Evolutionary conservation across 768 basidiomycete genomes (phyloP), one percentile per base, ranked within the genome.

Genomic region (Sistotremastrum suecicum): DNA sequence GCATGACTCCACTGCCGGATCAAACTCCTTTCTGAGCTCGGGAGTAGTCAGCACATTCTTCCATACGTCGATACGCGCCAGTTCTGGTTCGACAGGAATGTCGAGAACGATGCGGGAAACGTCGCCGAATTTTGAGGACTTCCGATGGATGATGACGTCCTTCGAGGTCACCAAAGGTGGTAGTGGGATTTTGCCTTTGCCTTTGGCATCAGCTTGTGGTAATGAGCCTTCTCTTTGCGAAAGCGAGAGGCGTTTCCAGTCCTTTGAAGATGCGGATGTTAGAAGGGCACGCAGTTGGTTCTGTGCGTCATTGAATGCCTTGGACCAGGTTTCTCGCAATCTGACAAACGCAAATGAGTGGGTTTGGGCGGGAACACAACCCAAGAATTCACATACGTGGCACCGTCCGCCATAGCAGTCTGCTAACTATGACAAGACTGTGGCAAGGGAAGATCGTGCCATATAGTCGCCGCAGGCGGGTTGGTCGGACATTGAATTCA

Each of bases 21-120:
- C 94, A 92, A 90, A 89, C 56, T 88, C 82, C 58, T 83, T 78
- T 50, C 89, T 67, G 28, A 92, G 69, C 61, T 97, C 91, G 0
- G 90, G 85, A 1, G 90, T 92, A 2, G 74, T 71, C 40, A 98
- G 63, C 5, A 88, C 75, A 28, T 84, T 75, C 58, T 80, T 81
- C 86, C 82, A 86, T 38, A 83, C 67, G 44, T 87, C 85, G 48
- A 91, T 65, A 10, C 78, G 71, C 8, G 73, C 63, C 3, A 67
- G 57, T 35, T 69, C 66, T 35, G 80, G 78, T n/a, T 79, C 78
- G 5, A 68, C 62, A 5, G 80, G 73, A 6, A 92, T 71, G 55
- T 97, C 91, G 41, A 92, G 69, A 6, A 86, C 72, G 11, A 89
- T 78, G 50, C 90, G 70, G 58, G 84, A 88, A 12, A 91, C 75